A percentile compares a stretch with the other conserved stretches of the same genome.
Conservation (phyloP, 2,329 filamentous ascomycete species). For the Xylaria sp. region DNA sequence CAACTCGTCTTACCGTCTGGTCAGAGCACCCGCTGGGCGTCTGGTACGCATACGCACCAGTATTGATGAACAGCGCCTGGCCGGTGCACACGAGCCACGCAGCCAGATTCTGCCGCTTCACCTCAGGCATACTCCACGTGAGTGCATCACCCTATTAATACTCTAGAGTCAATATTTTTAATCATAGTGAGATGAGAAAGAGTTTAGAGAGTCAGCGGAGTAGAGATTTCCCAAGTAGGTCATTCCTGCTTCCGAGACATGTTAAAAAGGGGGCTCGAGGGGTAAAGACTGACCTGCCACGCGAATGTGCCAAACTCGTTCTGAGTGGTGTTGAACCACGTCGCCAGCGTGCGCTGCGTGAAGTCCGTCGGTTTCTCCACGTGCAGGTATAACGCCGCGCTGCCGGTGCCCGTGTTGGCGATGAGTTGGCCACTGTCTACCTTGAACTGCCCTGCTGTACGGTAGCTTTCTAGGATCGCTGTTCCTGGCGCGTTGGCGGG, state of each 20-base stretch:
- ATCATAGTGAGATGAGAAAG: too few species aligned
- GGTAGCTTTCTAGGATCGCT: slow-evolving; percentile 56
- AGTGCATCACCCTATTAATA: slow-evolving; percentile 61
- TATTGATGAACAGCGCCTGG: slow-evolving; percentile 66
- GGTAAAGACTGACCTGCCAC: slow-evolving; percentile 52
- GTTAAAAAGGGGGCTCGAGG: background rate
- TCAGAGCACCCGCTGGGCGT: slow-evolving; percentile 68
- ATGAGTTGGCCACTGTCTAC: slow-evolving; percentile 64
- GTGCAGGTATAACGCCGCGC: slow-evolving; percentile 56
- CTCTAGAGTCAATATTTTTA: background rate
- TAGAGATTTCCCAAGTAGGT: too few species aligned
- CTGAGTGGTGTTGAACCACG: slow-evolving; percentile 62
- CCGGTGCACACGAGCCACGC: slow-evolving; percentile 69
- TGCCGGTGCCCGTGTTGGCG: slow-evolving; percentile 56
- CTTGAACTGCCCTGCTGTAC: slow-evolving; percentile 68
- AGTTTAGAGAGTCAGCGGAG: too few species aligned
- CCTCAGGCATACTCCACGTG: slow-evolving; percentile 62
- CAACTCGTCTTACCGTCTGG: slow-evolving; percentile 60
- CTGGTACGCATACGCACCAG: slow-evolving; percentile 67
- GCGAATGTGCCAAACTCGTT: slow-evolving; percentile 67
- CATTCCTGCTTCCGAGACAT: background rate
- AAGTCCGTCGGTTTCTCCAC: slow-evolving; percentile 60
- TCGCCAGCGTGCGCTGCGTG: slow-evolving; percentile 59
- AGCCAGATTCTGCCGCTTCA: slow-evolving; percentile 64
- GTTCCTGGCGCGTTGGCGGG: slow-evolving; percentile 57